Conservation (phyloP, 2,329 filamentous ascomycete species). For the Beauveria australis region DNA sequence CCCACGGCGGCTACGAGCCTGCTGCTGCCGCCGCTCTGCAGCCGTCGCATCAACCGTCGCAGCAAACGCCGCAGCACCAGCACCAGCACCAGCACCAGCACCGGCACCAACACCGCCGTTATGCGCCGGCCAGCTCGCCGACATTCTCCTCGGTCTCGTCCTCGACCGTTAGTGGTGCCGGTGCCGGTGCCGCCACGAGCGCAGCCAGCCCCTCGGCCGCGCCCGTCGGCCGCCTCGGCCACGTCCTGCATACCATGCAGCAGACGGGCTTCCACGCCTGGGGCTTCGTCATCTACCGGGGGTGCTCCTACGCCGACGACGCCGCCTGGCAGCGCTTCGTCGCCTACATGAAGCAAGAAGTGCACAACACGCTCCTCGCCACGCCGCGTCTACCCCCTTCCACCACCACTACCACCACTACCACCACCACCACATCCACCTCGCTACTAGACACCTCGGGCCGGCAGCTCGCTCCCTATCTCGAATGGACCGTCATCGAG, state of each 20-base stretch:
- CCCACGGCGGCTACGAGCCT: background rate
- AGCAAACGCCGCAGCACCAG: background rate
- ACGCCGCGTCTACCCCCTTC: background rate
- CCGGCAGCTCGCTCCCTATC: conserved; percentile 1
- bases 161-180: background rate
- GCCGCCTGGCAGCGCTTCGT: background rate
- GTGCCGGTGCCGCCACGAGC: background rate
- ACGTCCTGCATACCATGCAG: conserved; percentile 6
- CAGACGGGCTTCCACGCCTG: conserved; percentile 4
- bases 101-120: background rate
- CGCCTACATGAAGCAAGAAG: background rate
- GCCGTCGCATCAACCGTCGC: background rate
- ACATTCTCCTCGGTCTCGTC: background rate
- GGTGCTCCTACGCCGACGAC: conserved; percentile 4
- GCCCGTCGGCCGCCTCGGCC: conserved; percentile 1
- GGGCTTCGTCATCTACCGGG: conserved; percentile 10
- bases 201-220: background rate
- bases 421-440: background rate
- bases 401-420: background rate
- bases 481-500: conserved; percentile 8
- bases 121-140: background rate
- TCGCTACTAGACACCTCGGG: background rate
- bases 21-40: background rate
- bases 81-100: background rate
- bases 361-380: background rate